Evolutionary conservation across 768 basidiomycete genomes (phyloP).

Genomic region (Boletus barrowsii): DNA sequence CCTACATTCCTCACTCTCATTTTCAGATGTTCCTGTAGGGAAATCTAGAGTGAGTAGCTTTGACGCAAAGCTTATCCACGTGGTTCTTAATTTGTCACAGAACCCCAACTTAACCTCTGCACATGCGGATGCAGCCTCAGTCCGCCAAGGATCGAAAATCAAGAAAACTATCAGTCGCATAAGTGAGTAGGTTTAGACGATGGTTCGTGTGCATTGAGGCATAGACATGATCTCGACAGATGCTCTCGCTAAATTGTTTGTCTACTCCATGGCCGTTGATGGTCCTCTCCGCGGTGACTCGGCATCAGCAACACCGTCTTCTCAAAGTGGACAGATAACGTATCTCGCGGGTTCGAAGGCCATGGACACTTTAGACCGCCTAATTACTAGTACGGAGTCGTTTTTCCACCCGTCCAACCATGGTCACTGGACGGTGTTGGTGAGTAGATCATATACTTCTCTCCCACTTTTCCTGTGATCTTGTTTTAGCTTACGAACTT

Average conservation of each 20-base stretch:
- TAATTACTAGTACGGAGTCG: slow-evolving; percentile 89
- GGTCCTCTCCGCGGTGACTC: slow-evolving; percentile 52
- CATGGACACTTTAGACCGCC: slow-evolving; percentile 79
- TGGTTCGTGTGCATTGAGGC: background rate
- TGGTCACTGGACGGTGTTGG: slow-evolving; percentile 68
- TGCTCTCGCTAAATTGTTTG: slow-evolving; percentile 77
- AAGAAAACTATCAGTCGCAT: slow-evolving; percentile 69
- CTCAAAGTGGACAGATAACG: slow-evolving; percentile 48
- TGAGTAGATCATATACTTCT: slow-evolving; percentile 1
- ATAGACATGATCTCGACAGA: slow-evolving; percentile 37
- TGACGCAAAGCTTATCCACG: background rate
- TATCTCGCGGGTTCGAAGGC: slow-evolving; percentile 84
- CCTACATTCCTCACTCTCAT: slow-evolving; percentile 37
- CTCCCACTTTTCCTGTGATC: slow-evolving; percentile 9
- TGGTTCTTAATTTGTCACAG: slow-evolving; percentile 31
- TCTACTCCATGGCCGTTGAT: slow-evolving; percentile 89
- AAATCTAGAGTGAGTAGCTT: slow-evolving; percentile 49
- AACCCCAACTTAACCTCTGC: slow-evolving; percentile 60
- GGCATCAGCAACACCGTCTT: slow-evolving; percentile 61
- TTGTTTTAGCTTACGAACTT: slow-evolving; percentile 67
- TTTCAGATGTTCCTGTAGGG: slow-evolving; percentile 48
- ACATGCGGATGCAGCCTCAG: slow-evolving; percentile 67
- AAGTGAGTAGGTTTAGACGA: slow-evolving; percentile 35
- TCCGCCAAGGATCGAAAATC: slow-evolving; percentile 54
- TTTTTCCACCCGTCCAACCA: slow-evolving; percentile 96